Evolutionary conservation across 257 asterid species (phyloP), one percentile per base, ranked within the genome.

Genomic region (Datura wrightii): DNA sequence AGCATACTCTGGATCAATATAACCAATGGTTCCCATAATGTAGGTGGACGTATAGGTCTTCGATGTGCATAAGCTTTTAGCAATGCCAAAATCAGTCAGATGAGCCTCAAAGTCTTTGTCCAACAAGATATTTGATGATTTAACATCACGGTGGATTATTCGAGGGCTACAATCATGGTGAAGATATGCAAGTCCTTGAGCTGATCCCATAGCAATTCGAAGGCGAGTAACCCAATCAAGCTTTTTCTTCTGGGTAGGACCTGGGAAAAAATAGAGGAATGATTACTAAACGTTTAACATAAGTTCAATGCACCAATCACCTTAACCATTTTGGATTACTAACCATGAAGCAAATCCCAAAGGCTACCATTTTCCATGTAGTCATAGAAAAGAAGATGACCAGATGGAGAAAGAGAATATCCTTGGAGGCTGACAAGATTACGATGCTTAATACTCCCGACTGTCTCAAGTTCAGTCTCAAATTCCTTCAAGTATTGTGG

Each of bases 331-430:
- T 50, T 24, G 48, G 41, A 46, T 13, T 82, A 87, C 90, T 59
- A 84, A 95, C 98, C 99, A 18, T 96, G 99, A 82, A 96, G 98
- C 56, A 93, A 89, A 84, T 96, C 99, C 98, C 98, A 94, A 36
- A 96, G 93, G 89, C 99, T 96, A 36, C 99, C 99, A 16, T 92
- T 96, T 86, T 96, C 99, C 99, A 96, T 96, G 94, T 92, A 96
- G 82, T 96, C 98, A 39, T 94, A 96, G 81, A 96, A 96, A 15
- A 96, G 94, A 53, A 96, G 97, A 83, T 93, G 92, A 24, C 99
- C 99, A 0, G 89, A 84, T 0, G 91, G 93, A 3, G 99, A 96
- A 53, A 96, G 94, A 1, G 99, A 96, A 79, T 94, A 96, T 9
- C 98, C 99, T 88, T 96, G 99, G 41, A 96, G 97, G 60, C 98